Evolutionary conservation across 371 early-diverging fungal species (phyloP).

Genomic region (Scutellospora calospora): DNA sequence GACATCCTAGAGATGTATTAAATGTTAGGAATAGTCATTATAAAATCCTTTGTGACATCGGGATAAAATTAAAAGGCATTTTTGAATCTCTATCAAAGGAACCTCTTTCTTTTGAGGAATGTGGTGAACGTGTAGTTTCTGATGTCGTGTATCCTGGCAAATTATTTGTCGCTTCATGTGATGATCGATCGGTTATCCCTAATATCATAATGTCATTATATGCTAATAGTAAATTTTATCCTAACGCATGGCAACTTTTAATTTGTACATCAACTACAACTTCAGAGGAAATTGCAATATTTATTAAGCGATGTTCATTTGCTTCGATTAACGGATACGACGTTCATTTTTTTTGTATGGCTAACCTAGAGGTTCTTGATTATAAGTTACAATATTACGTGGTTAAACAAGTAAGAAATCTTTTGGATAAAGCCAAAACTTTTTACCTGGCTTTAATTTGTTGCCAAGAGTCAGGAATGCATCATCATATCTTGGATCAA

Average conservation of each 20-base stretch:
- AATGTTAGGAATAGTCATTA: neutral
- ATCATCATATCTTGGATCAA: slow-evolving; percentile 45
- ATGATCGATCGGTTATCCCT: slow-evolving; percentile 38
- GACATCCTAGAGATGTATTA: neutral
- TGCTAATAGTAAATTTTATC: slow-evolving; percentile 29
- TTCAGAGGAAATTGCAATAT: slow-evolving; percentile 39
- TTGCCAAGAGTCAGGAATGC: slow-evolving; percentile 30
- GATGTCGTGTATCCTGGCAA: slow-evolving; percentile 25
- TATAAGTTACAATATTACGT: slow-evolving; percentile 42
- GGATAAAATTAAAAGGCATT: slow-evolving; percentile 25
- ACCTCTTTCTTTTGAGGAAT: neutral
- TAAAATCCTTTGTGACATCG: slow-evolving; percentile 32
- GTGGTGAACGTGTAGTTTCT: slow-evolving; percentile 10
- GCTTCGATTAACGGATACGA: slow-evolving; percentile 26
- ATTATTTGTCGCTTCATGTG: slow-evolving; percentile 34
- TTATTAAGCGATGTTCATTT: slow-evolving; percentile 43
- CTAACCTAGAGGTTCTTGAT: slow-evolving; percentile 40
- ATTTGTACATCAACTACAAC: slow-evolving; percentile 40
- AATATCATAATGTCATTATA: slow-evolving; percentile 45
- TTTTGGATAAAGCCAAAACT: neutral
- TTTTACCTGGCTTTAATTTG: slow-evolving; percentile 41
- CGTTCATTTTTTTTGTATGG: slow-evolving; percentile 35
- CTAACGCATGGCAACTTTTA: slow-evolving; percentile 44
- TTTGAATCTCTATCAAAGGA: slow-evolving; percentile 5
- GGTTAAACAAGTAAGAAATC: slow-evolving; percentile 21